These are phyloP conservation scores for Blumeria graminis DNA, from an alignment of 2,329 filamentous ascomycete species.

Conservation along the genomic window DNA sequence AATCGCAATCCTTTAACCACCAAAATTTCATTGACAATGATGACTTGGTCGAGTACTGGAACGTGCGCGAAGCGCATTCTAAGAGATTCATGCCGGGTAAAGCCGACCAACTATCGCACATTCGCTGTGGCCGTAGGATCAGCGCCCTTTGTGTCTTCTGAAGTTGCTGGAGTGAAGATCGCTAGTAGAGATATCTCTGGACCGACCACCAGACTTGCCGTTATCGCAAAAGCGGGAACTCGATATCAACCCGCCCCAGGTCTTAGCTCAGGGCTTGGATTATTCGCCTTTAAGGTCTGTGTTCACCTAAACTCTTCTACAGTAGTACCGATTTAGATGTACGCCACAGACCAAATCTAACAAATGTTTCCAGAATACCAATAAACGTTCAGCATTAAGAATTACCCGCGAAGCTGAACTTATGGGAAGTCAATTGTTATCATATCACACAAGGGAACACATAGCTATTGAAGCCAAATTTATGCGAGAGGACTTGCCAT, in stretches of 20 bases:
- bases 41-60: conserved; percentile 41
- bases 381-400: conserved; percentile 68
- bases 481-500: conserved; percentile 82
- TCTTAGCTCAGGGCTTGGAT: conserved; percentile 69
- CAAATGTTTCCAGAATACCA: conserved; percentile 40
- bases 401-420: conserved; percentile 91
- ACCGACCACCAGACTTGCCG: conserved; percentile 69
- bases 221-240: conserved; percentile 86
- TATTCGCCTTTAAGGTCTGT: conserved; percentile 86
- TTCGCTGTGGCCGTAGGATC: conserved; percentile 28
- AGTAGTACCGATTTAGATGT: not conserved
- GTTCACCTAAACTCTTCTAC: conserved; percentile 10
- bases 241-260: conserved; percentile 79
- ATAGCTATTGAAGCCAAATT: conserved; percentile 85
- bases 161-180: conserved; percentile 74
- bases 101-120: conserved; percentile 25
- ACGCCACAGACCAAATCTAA: too few species aligned
- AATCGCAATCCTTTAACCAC: not conserved
- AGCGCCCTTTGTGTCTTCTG: conserved; percentile 52
- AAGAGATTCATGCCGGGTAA: conserved; percentile 32
- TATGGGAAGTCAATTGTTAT: conserved; percentile 67
- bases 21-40: conserved; percentile 28
- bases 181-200: conserved; percentile 75
- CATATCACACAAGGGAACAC: conserved; percentile 83
- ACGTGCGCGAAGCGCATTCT: conserved; percentile 38